A percentile compares a stretch with the other conserved stretches of the same genome.
Conservation (phyloP, 2,329 filamentous ascomycete species). For the Trichoderma sp. region DNA sequence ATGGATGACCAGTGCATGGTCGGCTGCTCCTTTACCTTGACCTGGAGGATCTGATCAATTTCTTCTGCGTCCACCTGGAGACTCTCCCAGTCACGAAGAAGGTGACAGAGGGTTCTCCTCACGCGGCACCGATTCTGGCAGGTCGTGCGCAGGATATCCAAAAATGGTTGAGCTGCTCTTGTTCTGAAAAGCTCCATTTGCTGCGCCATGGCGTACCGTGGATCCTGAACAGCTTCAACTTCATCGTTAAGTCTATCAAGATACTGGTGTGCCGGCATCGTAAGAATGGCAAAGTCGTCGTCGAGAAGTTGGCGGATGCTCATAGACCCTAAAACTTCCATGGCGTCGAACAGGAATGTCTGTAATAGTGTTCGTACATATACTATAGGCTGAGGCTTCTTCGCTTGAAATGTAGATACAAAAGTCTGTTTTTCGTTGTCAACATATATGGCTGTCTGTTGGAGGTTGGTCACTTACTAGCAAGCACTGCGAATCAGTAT, state of each 20-base stretch:
- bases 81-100: slow-evolving; percentile 77
- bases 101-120: slow-evolving; percentile 83
- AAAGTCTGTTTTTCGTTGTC: slow-evolving; percentile 55
- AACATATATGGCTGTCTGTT: neutral
- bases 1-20: slow-evolving; percentile 45
- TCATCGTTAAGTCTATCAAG: slow-evolving; percentile 73
- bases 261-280: slow-evolving; percentile 68
- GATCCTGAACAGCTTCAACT: slow-evolving; percentile 70
- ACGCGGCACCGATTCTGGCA: slow-evolving; percentile 90
- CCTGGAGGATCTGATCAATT: slow-evolving; percentile 66
- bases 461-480: slow-evolving; percentile 50
- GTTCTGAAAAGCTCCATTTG: slow-evolving; percentile 69
- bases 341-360: slow-evolving; percentile 70
- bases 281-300: slow-evolving; percentile 74
- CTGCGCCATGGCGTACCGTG: slow-evolving; percentile 68
- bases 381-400: slow-evolving; percentile 77
- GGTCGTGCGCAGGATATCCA: slow-evolving; percentile 79
- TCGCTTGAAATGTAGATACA: slow-evolving; percentile 69
- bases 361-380: slow-evolving; percentile 81
- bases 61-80: slow-evolving; percentile 80
- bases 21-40: slow-evolving; percentile 59
- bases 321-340: slow-evolving; percentile 65
- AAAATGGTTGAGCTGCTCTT: slow-evolving; percentile 65
- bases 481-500: slow-evolving; percentile 65
- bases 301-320: slow-evolving; percentile 74